A percentile compares a stretch with the other conserved stretches of the same genome.
These are phyloP conservation scores for Citrus reticulata DNA, from an alignment of 345 rosid species.

Conservation along the genomic window DNA sequence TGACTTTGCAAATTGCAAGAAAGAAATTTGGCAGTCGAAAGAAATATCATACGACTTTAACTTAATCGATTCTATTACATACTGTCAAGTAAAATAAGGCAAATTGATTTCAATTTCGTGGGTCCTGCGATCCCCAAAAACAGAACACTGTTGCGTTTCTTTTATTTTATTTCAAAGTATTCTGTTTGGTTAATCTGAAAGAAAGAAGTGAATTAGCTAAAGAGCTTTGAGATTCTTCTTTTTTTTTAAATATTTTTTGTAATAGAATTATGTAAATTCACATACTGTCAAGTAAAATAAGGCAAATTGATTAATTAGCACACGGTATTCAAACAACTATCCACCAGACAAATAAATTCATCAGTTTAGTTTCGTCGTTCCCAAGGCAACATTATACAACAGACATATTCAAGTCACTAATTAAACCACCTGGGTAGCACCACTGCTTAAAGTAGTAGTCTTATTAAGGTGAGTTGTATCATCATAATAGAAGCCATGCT, in stretches of 20 bases:
- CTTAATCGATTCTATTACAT: no score
- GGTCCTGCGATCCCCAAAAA: not conserved
- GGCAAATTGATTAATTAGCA: no score
- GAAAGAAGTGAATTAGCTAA: not conserved
- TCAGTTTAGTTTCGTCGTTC: not conserved
- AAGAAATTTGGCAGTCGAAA: no score
- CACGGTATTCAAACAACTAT: no score
- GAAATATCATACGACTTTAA: no score
- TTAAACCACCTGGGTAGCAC: constrained; percentile 37
- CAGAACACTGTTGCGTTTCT: not conserved
- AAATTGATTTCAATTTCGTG: not conserved
- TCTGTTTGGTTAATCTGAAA: not conserved
- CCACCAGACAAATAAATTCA: not conserved
- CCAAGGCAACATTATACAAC: not conserved
- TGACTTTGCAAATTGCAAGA: no score
- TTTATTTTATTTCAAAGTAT: not conserved
- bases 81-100: no score
- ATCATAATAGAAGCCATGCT: constrained; percentile 16
- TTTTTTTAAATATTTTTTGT: no score
- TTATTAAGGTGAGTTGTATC: not conserved
- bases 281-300: no score
- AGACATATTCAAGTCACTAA: not conserved
- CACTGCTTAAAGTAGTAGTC: constrained; percentile 6
- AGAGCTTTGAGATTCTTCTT: not conserved
- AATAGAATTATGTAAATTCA: no score